Evolutionary conservation across 2,329 filamentous ascomycete species (phyloP).

Genomic region (Diaporthe amygdali): DNA sequence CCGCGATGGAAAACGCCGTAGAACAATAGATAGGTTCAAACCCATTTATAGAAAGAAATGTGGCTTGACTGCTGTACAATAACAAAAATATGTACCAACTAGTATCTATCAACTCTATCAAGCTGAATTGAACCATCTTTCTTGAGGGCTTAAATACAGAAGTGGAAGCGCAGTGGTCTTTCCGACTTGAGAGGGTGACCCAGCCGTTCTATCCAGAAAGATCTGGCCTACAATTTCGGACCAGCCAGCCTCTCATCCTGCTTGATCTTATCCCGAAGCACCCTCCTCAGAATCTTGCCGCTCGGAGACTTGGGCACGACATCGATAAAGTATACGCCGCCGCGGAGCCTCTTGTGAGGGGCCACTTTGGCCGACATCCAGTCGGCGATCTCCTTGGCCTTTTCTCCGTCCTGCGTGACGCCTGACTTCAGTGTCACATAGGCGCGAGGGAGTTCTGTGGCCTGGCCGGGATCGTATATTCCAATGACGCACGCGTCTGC

Average conservation of each 20-base stretch:
- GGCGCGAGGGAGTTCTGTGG: constrained; percentile 72
- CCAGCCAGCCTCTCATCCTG: constrained; percentile 42
- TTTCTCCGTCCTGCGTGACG: constrained; percentile 39
- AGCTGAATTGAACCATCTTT: background rate
- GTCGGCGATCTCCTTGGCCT: constrained; percentile 43
- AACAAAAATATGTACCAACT: background rate
- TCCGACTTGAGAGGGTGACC: background rate
- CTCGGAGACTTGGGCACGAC: constrained; percentile 74
- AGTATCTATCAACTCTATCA: background rate
- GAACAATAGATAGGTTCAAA: background rate
- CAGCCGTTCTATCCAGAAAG: background rate
- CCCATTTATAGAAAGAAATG: background rate
- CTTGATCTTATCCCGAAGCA: constrained; percentile 47
- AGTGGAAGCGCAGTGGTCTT: background rate
- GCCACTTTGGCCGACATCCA: constrained; percentile 45
- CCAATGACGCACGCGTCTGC: constrained; percentile 68
- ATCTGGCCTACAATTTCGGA: constrained; percentile 42
- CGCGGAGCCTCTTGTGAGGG: constrained; percentile 69
- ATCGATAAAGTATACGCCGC: constrained; percentile 72
- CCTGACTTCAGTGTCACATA: constrained; percentile 60
- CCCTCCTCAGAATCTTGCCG: constrained; percentile 52
- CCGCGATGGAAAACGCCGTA: background rate
- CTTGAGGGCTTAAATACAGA: background rate
- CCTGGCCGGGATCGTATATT: constrained; percentile 62
- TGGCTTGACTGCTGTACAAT: background rate